phyloP scores from a whole-genome alignment of 148 eudicot genomes.

The Heliosperma pusillum region DNA sequence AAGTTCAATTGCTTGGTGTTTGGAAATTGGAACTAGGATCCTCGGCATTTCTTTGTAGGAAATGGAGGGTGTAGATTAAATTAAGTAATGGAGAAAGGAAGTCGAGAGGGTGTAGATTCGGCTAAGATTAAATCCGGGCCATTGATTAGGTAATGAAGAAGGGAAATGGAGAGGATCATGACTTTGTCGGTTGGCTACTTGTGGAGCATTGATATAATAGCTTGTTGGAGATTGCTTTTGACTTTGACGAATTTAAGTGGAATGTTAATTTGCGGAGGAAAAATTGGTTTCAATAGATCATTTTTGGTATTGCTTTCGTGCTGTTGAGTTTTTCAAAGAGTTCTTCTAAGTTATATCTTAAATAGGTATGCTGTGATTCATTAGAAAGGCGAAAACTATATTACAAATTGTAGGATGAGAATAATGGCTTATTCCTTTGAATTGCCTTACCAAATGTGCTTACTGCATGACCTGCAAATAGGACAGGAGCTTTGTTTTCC shows the following conservation, averaged over 20 bases:
- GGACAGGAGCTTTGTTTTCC: not conserved
- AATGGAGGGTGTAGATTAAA: too few relatives aligned
- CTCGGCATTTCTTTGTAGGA: too few relatives aligned
- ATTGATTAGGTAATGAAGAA: too few relatives aligned
- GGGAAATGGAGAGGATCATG: too few relatives aligned
- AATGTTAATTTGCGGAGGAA: slow-evolving; percentile 5
- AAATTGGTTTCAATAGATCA: not conserved
- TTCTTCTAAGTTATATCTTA: not conserved
- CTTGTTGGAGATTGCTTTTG: not conserved
- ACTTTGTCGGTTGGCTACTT: too few relatives aligned
- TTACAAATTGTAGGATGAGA: not conserved
- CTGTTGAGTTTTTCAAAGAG: not conserved
- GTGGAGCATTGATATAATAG: not conserved
- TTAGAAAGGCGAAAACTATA: not conserved
- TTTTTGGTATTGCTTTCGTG: not conserved
- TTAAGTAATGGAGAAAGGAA: too few relatives aligned
- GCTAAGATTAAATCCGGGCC: too few relatives aligned
- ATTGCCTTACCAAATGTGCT: not conserved
- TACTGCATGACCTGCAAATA: not conserved
- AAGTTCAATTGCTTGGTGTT: not conserved
- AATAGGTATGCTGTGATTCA: not conserved
- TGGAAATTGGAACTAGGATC: too few relatives aligned
- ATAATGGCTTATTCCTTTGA: not conserved
- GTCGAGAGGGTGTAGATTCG: too few relatives aligned
- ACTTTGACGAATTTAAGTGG: slow-evolving; percentile 3